A percentile compares a stretch with the other conserved stretches of the same genome.
Evolutionary conservation across 2,329 filamentous ascomycete genomes (phyloP).

Genomic region (Apiospora marii): DNA sequence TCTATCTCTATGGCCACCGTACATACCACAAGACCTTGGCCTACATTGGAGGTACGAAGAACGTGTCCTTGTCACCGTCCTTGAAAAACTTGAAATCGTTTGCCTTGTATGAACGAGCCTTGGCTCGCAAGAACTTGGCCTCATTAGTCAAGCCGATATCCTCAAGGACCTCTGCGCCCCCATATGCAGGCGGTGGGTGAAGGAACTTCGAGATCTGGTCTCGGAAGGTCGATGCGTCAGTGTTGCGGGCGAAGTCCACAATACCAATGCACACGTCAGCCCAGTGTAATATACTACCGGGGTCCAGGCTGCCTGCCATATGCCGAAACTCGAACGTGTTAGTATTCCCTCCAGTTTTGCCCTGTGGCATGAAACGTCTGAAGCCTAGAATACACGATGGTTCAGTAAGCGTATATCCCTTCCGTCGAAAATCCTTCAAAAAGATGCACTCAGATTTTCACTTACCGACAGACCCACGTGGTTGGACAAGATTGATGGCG

Average conservation of each 20-base stretch:
- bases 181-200: neutral
- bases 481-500: neutral
- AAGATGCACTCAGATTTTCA: neutral
- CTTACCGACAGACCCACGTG: slow-evolving; percentile 5
- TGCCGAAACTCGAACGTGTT: slow-evolving; percentile 23
- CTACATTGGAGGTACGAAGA: slow-evolving; percentile 14
- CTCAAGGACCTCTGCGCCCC: neutral
- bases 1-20: neutral
- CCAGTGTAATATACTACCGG: slow-evolving; percentile 6
- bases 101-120: neutral
- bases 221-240: neutral
- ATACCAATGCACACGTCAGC: neutral
- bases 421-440: neutral
- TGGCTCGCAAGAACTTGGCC: neutral
- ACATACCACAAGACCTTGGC: neutral
- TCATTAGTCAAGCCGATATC: slow-evolving; percentile 1
- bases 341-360: neutral
- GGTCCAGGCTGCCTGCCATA: slow-evolving; percentile 22
- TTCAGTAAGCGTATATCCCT: neutral
- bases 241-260: neutral
- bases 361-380: slow-evolving; percentile 3
- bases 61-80: neutral
- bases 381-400: neutral
- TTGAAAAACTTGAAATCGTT: neutral
- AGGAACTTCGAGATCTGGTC: neutral